Conservation (phyloP, 257 asterid genomes). For the Henckelia pumila region DNA sequence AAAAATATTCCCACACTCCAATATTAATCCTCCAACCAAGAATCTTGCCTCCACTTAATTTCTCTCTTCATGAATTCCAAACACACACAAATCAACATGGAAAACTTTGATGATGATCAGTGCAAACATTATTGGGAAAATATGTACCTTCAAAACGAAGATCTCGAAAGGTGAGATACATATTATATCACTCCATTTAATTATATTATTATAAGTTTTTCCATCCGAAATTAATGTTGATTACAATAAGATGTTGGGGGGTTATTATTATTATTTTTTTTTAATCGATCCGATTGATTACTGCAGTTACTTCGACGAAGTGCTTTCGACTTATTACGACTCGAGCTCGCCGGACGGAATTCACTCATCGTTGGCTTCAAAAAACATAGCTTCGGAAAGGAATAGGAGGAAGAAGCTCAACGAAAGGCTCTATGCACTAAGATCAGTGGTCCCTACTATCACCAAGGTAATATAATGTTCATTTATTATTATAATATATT, state of each 20-base stretch:
- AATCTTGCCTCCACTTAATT: background rate
- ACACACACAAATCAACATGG: background rate
- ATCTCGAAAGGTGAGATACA: background rate
- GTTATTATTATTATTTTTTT: too few relatives aligned
- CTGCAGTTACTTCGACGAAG: conserved; percentile 47
- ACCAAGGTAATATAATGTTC: conserved; percentile 52
- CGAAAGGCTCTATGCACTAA: conserved; percentile 60
- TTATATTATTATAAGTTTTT: too few relatives aligned
- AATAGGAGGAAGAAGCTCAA: conserved; percentile 70
- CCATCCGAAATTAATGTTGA: too few relatives aligned
- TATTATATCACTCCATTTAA: too few relatives aligned
- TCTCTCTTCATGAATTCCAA: background rate
- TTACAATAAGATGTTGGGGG: too few relatives aligned
- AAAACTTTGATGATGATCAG: background rate
- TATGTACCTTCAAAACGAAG: background rate
- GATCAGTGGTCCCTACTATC: conserved; percentile 73
- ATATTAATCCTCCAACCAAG: background rate
- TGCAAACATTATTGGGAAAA: background rate
- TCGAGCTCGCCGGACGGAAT: conserved; percentile 77
- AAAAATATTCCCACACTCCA: background rate
- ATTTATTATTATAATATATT: background rate
- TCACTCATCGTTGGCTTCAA: conserved; percentile 47
- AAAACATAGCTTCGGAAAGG: conserved; percentile 69
- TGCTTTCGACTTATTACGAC: conserved; percentile 48
- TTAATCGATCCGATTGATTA: background rate